A percentile compares a stretch with the other conserved stretches of the same genome.
These are phyloP conservation scores for Colletotrichum nymphaeae DNA, from an alignment of 2,329 filamentous ascomycete genomes.

Conservation along the genomic window DNA sequence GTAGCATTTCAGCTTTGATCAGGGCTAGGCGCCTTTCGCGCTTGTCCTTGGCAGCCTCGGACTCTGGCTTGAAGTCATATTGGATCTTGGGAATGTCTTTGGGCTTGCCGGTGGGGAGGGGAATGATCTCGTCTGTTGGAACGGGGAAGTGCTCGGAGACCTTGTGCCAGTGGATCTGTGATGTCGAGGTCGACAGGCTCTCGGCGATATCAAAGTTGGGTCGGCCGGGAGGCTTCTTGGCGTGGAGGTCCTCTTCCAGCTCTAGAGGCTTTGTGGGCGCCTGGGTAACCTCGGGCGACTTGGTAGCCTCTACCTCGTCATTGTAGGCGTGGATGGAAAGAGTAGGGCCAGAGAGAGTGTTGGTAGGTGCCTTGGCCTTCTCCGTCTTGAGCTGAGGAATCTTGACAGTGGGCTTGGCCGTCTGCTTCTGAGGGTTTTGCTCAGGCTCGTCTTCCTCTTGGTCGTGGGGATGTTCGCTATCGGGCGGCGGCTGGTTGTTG, in stretches of 20 bases:
- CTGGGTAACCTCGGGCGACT: slow-evolving; percentile 23
- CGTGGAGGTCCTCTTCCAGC: slow-evolving; percentile 17
- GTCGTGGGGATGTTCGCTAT: slow-evolving; percentile 28
- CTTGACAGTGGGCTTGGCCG: slow-evolving; percentile 34
- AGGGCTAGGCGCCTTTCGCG: slow-evolving; percentile 72
- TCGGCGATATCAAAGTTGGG: slow-evolving; percentile 38
- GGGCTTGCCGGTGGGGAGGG: slow-evolving; percentile 78
- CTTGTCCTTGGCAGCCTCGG: slow-evolving; percentile 66
- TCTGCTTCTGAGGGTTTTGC: slow-evolving; percentile 33
- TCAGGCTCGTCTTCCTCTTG: slow-evolving; percentile 30
- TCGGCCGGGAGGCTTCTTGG: slow-evolving; percentile 40
- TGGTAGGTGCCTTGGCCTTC: slow-evolving; percentile 21
- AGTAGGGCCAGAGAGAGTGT: slow-evolving; percentile 15
- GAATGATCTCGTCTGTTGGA: slow-evolving; percentile 75
- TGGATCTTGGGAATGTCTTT: slow-evolving; percentile 83
- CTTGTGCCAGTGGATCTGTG: slow-evolving; percentile 76
- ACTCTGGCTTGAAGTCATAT: slow-evolving; percentile 75
- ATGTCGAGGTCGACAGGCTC: background rate
- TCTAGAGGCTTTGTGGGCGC: slow-evolving; percentile 16
- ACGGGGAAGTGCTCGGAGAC: slow-evolving; percentile 83
- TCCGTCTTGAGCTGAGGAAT: slow-evolving; percentile 32
- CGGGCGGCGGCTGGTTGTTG: slow-evolving; percentile 34
- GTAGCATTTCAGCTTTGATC: slow-evolving; percentile 80
- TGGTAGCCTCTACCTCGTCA: slow-evolving; percentile 5
- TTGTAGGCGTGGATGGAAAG: slow-evolving; percentile 26